Evolutionary conservation across 2,329 filamentous ascomycete genomes (phyloP), one percentile per base, ranked within the genome.

Genomic region (Thermothelomyces thermophilus): DNA sequence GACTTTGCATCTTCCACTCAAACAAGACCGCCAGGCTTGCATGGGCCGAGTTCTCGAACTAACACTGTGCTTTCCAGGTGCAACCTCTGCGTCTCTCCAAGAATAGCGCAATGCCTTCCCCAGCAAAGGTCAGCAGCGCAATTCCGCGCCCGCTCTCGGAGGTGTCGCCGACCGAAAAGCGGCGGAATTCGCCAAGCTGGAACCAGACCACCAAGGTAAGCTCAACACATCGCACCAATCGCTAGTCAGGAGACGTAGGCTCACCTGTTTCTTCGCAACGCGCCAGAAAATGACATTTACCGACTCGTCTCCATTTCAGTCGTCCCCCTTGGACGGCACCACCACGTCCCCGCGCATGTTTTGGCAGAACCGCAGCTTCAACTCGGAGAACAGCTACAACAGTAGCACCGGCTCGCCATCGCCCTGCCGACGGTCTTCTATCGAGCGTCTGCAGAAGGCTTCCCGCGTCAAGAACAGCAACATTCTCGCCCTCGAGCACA

Each of bases 381-480:
- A 80, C 73, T 67, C 77, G 3, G 90, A 96, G 69, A 95, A 94
- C 69, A 76, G 72, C 41, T 82, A 81, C 57, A 75, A 79, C 54
- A 74, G 75, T 51, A 75, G 80, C 44, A 68, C 71, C 26, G 74
- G 77, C 37, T 82, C 86, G 10, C 80, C 84, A 7, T 84, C 85
- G 40, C 83, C 87, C 19, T 84, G 82, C 51, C 86, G 88, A 63
- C 84, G 91, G 64, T 87, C 88, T 40, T 97, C 91, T 16, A 90
- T 98, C 59, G 93, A 98, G 76, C 90, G 90, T 63, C 77, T 98
- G 52, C 94, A 96, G 72, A 88, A 85, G 66, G 90, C 90, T 28
- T 95, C 91, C 48, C 86, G 93, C 53, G 93, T 98, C 62, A 95
- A 91, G 77, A 97, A 95, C 73, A 96, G 91, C 77, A 95, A 85